Base-by-base conservation (phyloP, 306 rosid genomes). In the Quercus suber region DNA sequence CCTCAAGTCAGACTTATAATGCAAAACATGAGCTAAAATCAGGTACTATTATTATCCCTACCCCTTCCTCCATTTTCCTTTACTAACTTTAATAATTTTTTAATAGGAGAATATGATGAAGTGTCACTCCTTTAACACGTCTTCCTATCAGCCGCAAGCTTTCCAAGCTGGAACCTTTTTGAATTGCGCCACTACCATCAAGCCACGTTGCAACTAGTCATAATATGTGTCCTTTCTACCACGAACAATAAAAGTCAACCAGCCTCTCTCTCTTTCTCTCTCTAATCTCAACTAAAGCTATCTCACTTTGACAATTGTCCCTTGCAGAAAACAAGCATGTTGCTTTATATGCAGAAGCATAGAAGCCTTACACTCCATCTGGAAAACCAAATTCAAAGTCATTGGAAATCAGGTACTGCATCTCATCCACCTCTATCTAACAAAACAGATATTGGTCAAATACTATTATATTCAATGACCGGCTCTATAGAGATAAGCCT, bases 341-440 rank as follows among this genome's bases (percentile, higher is more conserved):
- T 86, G 81, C 88, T 80, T 80, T 76, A 76, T 81, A 63, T 58
- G 74, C 69, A 28, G 75, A 60, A 31, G 73, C 83, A 80, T 65
- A 55, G 43, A 55, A 67, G 73, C 79, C 82, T 77, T 61, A 11
- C 51, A 73, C 79, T 74, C 82, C 21, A 70, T 71, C 81, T 41
- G 6, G 55, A 71, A 68, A 67, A 60, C 59, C 20, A 17, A 81
- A 77, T 85, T 89, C 84, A 83, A 85, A 79, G 28, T 71, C 83
- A 78, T 83, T 79, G 90, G 90, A 88, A 89, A 78, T 87, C 93
- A 73, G 92, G 84, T 90, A 82, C 83, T 45, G 69, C 76, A 64
- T 79, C 81, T 78, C 93, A 92, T 89, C 98, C 81, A 91, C 91
- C 56, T 83, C 75, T 80, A 92, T 94, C 98, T 93, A 93, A 90